Evolutionary conservation across 306 rosid genomes (phyloP).

Genomic region (Biancaea sappan): DNA sequence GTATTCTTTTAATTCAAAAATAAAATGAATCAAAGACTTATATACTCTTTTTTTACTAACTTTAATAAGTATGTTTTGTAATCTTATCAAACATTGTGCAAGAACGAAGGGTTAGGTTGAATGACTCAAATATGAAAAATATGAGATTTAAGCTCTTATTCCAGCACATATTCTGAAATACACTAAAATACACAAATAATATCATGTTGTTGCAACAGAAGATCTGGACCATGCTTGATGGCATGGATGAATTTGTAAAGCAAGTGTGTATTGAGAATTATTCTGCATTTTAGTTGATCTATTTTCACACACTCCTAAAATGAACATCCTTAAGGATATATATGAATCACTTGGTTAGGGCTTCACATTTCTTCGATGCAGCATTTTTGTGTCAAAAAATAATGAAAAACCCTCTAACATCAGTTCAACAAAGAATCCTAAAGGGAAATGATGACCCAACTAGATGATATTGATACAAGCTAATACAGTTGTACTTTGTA

Average conservation of each 20-base stretch:
- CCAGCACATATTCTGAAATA: too few relatives aligned
- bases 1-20: not conserved
- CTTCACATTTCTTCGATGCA: slow-evolving; percentile 3
- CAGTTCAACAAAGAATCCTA: not conserved
- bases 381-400: slow-evolving; percentile 6
- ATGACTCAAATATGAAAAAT: too few relatives aligned
- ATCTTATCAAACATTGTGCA: not conserved
- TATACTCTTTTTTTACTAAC: not conserved
- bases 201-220: too few relatives aligned
- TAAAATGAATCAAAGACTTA: not conserved
- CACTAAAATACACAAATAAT: too few relatives aligned
- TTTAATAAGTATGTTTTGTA: not conserved
- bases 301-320: not conserved
- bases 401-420: not conserved
- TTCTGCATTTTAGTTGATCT: not conserved
- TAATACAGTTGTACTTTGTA: slow-evolving; percentile 12
- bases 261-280: not conserved
- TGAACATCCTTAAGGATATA: not conserved
- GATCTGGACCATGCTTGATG: too few relatives aligned
- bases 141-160: too few relatives aligned
- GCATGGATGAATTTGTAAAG: not conserved
- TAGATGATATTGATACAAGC: slow-evolving; percentile 5
- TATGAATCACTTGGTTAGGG: not conserved
- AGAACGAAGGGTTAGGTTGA: too few relatives aligned
- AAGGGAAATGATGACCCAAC: slow-evolving; percentile 27